Conservation (phyloP, 352 stramenopile genomes). For the Blastocystis sp. region DNA sequence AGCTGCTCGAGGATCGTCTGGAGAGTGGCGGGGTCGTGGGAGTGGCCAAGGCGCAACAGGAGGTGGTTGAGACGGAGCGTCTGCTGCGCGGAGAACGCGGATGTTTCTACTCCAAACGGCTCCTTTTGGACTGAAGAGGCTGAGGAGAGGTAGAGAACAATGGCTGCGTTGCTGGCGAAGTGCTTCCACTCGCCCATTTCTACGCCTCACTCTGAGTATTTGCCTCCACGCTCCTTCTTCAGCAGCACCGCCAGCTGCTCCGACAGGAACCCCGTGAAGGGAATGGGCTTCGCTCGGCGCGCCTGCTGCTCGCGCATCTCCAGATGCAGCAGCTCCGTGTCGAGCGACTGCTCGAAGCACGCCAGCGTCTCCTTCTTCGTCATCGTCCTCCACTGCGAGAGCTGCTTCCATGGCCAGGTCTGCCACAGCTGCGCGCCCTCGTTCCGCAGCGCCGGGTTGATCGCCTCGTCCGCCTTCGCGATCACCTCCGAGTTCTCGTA, state of each 20-base stretch:
- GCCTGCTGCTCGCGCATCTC: background rate
- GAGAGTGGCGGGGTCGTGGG: background rate
- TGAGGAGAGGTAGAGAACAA: background rate
- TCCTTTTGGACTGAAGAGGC: slow-evolving; percentile 6
- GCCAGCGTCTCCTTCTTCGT: background rate
- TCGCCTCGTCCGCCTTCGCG: background rate
- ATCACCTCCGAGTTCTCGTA: slow-evolving; percentile 3
- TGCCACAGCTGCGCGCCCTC: background rate
- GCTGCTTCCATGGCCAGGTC: slow-evolving; percentile 23
- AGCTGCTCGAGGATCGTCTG: background rate
- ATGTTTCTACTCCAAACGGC: background rate
- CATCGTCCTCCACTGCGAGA: slow-evolving; percentile 37
- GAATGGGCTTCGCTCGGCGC: background rate
- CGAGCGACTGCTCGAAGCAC: background rate
- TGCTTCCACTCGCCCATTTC: background rate
- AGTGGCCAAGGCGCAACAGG: background rate
- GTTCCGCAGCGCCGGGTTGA: background rate
- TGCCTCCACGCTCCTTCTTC: background rate
- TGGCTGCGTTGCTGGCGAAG: background rate
- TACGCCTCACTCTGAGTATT: background rate
- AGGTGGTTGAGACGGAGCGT: background rate
- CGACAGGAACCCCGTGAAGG: background rate
- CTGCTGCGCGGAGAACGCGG: background rate
- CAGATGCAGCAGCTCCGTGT: background rate
- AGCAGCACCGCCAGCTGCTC: background rate